These are phyloP conservation scores for Pleurotus ostreatus DNA, from an alignment of 768 basidiomycete genomes.

Conservation along the genomic window DNA sequence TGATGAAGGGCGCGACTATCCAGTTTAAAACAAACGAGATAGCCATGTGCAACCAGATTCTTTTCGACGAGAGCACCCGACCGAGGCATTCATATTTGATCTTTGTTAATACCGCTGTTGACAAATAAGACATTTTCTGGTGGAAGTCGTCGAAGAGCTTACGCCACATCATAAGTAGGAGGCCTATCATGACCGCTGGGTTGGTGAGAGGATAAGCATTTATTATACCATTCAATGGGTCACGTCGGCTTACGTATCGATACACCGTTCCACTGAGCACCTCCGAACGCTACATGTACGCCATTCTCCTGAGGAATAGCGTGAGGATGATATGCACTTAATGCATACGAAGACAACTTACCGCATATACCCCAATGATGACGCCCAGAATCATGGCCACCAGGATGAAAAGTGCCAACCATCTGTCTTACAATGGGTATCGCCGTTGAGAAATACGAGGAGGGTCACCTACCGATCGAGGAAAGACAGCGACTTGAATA, in stretches of 20 bases:
- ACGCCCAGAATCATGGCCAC: conserved; percentile 74
- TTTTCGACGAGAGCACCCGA: conserved; percentile 42
- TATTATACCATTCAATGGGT: not conserved
- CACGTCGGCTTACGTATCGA: conserved; percentile 62
- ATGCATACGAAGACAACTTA: conserved; percentile 12
- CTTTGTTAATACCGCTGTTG: conserved; percentile 53
- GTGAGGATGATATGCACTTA: no score
- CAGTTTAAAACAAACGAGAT: conserved; percentile 74
- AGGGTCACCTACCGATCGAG: conserved; percentile 31
- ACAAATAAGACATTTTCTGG: not conserved
- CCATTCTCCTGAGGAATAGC: conserved; percentile 7
- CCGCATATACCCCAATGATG: conserved; percentile 66
- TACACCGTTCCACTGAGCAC: conserved; percentile 60
- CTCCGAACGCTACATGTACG: conserved; percentile 60
- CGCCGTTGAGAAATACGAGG: no score
- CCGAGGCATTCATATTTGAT: conserved; percentile 76
- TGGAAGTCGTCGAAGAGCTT: not conserved
- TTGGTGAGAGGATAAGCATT: not conserved
- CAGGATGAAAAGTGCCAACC: conserved; percentile 64
- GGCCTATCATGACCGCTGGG: conserved; percentile 74
- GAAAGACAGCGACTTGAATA: conserved; percentile 40
- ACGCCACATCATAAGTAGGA: conserved; percentile 86
- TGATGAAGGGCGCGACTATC: conserved; percentile 76
- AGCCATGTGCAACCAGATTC: conserved; percentile 63
- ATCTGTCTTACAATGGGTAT: conserved; percentile 20